These are phyloP conservation scores for Venturia oleaginea DNA, from an alignment of 2,329 filamentous ascomycete genomes.

Conservation along the genomic window DNA sequence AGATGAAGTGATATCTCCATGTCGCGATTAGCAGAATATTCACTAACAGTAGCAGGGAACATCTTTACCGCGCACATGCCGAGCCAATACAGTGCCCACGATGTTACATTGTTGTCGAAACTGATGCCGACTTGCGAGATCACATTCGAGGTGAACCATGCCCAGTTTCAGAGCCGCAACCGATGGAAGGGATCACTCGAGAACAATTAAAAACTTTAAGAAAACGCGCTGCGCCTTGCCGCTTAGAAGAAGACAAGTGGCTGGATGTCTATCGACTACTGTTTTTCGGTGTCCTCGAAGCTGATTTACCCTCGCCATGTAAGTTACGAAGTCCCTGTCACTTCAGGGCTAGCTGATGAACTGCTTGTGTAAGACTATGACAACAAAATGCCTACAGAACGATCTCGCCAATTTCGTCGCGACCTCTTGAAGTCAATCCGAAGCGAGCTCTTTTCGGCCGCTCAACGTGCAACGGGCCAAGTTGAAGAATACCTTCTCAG, in stretches of 20 bases:
- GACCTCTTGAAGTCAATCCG: conserved; percentile 28
- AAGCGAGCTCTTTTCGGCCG: conserved; percentile 22
- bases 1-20: conserved; percentile 27
- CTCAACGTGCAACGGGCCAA: conserved; percentile 18
- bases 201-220: conserved; percentile 29
- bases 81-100: conserved; percentile 30
- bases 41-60: conserved; percentile 22
- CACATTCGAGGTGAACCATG: conserved; percentile 22
- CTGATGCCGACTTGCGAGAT: conserved; percentile 23
- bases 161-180: background rate
- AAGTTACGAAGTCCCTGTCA: conserved; percentile 11
- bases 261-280: conserved; percentile 29
- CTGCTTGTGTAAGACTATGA: conserved; percentile 25
- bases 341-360: background rate
- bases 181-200: conserved; percentile 29
- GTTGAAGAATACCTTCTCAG: conserved; percentile 23
- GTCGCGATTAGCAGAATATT: background rate
- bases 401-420: conserved; percentile 24
- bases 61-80: conserved; percentile 32
- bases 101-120: conserved; percentile 30
- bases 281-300: conserved; percentile 25
- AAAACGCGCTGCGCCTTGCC: conserved; percentile 25
- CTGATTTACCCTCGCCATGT: conserved; percentile 29
- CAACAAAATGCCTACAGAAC: conserved; percentile 21
- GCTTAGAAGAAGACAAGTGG: conserved; percentile 32